Evolutionary conservation across 192 early-diverging fungal genomes (phyloP), one percentile per base, ranked within the genome.

Genomic region (Helicostylum pulchrum): DNA sequence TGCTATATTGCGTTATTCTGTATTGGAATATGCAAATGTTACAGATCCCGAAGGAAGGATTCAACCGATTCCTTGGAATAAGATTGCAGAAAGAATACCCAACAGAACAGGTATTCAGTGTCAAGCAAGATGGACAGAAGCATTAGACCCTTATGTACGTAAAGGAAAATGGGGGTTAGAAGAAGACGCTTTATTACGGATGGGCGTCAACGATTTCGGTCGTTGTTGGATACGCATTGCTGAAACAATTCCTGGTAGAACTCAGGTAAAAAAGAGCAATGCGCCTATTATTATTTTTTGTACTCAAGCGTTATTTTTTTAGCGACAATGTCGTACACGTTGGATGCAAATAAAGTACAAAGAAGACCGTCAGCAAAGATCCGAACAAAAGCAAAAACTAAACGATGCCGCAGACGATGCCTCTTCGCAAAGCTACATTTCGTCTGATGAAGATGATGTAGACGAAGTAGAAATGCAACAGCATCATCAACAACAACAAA

Each of bases 181-280:
- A 17, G 80, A 87, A 67, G 84, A 82, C 63, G 62, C 52, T 14
- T 68, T 85, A 31, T 63, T 91, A 34, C 72, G 85, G 47, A 75
- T 76, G 17, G 87, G 83, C 7, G 83, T 81, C 1, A 47, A 66
- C 8, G 26, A 68, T 20, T 73, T 55, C 50, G 69, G 74, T 17
- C 65, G 74, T 31, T 83, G 81, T 43, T 85, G 83, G 83, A 85
- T 85, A 6, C 73, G 81, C 32, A 85, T 85, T 48, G 81, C 83
- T 2, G 83, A 85, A 52, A 65, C 66, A 9, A 85, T 85, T 20
- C 67, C 65, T 23, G 83, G 83, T 14, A 63, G 83, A 44, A 85
- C 83, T 1, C 83, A 85, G 73, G 77, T 78, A 68, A 46, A 36
- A 30, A 39, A 32, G 0, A 68, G 31, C 19, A 39, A 14, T 50